phyloP scores from a whole-genome alignment of 2,329 filamentous ascomycete genomes.

The Paradendryphiella salina region DNA sequence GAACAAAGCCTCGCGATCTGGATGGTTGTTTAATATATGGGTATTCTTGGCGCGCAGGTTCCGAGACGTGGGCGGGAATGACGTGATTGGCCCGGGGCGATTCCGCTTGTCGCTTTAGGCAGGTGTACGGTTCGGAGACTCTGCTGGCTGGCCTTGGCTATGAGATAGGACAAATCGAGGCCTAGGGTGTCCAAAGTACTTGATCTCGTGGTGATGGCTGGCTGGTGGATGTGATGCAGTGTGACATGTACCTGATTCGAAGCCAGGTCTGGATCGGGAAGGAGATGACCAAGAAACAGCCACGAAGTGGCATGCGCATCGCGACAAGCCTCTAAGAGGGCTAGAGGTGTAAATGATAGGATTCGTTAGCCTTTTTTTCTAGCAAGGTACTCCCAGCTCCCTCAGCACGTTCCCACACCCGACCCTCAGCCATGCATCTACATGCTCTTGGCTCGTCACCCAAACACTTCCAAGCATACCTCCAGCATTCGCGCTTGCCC shows the following conservation, averaged over 20 bases:
- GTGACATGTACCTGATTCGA: slow-evolving; percentile 12
- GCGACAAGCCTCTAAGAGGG: background rate
- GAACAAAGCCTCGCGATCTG: slow-evolving; percentile 12
- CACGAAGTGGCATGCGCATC: background rate
- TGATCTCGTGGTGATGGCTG: slow-evolving; percentile 20
- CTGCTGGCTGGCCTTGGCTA: slow-evolving; percentile 11
- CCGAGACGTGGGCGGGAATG: slow-evolving; percentile 5
- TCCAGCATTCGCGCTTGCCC: slow-evolving; percentile 51
- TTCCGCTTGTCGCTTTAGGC: slow-evolving; percentile 7
- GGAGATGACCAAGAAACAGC: slow-evolving; percentile 10
- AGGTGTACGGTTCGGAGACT: slow-evolving; percentile 10
- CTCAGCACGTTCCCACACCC: slow-evolving; percentile 46
- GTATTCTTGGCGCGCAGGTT: slow-evolving; percentile 26
- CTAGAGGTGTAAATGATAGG: background rate
- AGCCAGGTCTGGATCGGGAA: slow-evolving; percentile 25
- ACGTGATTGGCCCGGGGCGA: slow-evolving; percentile 25
- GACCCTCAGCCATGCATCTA: slow-evolving; percentile 47
- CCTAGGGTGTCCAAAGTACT: slow-evolving; percentile 3
- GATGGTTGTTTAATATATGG: slow-evolving; percentile 36
- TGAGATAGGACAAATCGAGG: slow-evolving; percentile 18
- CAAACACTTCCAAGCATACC: slow-evolving; percentile 55
- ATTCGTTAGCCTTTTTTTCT: background rate
- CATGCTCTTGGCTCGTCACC: slow-evolving; percentile 39
- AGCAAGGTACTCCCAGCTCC: slow-evolving; percentile 41
- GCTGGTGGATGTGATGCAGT: slow-evolving; percentile 15